Evolutionary conservation across 2,329 filamentous ascomycete species (phyloP).

Genomic region (Aspergillus chevalieri): DNA sequence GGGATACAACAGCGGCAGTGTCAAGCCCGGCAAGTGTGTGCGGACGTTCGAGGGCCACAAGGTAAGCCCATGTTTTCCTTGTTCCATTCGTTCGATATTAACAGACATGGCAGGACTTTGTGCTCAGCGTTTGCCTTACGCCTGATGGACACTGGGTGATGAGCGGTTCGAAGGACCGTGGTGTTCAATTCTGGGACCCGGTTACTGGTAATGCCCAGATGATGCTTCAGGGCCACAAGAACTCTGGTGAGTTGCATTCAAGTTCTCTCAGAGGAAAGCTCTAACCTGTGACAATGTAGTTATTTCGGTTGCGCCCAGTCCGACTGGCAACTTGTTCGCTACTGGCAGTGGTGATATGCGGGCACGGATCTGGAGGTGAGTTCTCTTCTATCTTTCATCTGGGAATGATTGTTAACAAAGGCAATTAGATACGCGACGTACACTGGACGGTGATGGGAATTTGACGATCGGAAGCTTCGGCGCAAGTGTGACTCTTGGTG

Average conservation of each 20-base stretch:
- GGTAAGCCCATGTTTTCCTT: constrained; percentile 45
- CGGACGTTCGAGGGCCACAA: constrained; percentile 97
- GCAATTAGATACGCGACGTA: constrained; percentile 31
- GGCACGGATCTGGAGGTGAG: constrained; percentile 88
- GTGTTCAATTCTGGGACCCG: constrained; percentile 98
- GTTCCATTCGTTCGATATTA: background rate
- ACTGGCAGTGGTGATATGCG: constrained; percentile 97
- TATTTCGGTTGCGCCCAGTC: constrained; percentile 93
- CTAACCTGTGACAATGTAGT: constrained; percentile 46
- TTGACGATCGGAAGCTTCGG: constrained; percentile 22
- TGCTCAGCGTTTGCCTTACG: constrained; percentile 89
- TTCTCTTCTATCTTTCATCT: background rate
- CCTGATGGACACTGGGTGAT: constrained; percentile 94
- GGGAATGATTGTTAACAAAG: constrained; percentile 7
- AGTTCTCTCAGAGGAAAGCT: constrained; percentile 1
- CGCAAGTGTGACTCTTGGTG: constrained; percentile 25
- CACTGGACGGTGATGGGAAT: constrained; percentile 32
- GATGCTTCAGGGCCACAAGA: constrained; percentile 98
- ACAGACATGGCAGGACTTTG: constrained; percentile 66
- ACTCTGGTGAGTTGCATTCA: constrained; percentile 57
- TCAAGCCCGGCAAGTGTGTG: constrained; percentile 86
- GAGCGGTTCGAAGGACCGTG: constrained; percentile 92
- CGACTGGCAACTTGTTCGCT: constrained; percentile 79
- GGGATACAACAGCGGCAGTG: constrained; percentile 58
- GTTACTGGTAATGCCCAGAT: constrained; percentile 88